Conservation (phyloP, 2,329 filamentous ascomycete genomes). For the Laburnicola sp. region DNA sequence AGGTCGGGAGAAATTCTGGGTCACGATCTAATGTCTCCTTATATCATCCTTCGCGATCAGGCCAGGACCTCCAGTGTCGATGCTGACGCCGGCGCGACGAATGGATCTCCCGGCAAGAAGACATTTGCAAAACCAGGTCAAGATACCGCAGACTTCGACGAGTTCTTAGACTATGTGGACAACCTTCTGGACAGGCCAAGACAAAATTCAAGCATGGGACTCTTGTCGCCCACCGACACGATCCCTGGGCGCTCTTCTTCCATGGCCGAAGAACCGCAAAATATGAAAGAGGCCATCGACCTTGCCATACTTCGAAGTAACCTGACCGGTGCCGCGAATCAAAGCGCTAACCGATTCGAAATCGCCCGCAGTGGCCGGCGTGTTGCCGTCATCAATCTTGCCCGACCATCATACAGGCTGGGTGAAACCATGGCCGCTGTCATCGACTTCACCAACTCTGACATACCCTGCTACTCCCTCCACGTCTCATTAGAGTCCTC, state of each 20-base stretch:
- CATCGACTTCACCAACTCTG: conserved; percentile 77
- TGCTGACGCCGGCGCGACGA: conserved; percentile 10
- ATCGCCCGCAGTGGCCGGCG: conserved; percentile 88
- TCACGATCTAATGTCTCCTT: conserved; percentile 92
- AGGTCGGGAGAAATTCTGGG: conserved; percentile 79
- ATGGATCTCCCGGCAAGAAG: conserved; percentile 26
- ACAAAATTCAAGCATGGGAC: conserved; percentile 50
- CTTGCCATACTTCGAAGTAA: conserved; percentile 75
- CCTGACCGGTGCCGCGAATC: conserved; percentile 65
- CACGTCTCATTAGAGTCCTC: conserved; percentile 82
- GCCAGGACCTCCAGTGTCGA: conserved; percentile 59
- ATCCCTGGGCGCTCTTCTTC: conserved; percentile 49
- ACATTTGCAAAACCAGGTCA: conserved; percentile 28
- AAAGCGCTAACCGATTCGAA: conserved; percentile 90
- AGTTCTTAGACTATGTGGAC: conserved; percentile 54
- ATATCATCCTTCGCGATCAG: conserved; percentile 83
- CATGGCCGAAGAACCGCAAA: conserved; percentile 62
- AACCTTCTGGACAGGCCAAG: conserved; percentile 43
- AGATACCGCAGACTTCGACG: conserved; percentile 48
- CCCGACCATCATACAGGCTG: conserved; percentile 83
- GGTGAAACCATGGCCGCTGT: conserved; percentile 84
- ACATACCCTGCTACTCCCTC: conserved; percentile 83
- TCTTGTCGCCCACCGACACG: conserved; percentile 74
- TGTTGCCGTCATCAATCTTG: conserved; percentile 88
- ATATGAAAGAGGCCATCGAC: conserved; percentile 84